Conservation (phyloP, 2,329 filamentous ascomycete species). For the Trichoderma gracile region DNA sequence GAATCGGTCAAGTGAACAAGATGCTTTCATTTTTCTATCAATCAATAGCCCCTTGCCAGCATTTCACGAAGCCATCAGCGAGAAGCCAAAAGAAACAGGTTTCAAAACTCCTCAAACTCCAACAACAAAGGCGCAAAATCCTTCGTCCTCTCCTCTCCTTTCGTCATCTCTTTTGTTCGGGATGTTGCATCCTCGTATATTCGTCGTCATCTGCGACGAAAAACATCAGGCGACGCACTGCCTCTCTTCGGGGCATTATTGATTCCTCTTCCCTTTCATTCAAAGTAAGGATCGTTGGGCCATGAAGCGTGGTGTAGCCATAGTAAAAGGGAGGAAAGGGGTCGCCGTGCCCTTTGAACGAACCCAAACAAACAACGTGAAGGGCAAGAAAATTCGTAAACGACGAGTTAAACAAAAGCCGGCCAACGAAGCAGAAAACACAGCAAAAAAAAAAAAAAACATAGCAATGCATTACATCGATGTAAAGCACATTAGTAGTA, state of each 20-base stretch:
- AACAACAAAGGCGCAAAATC: constrained; percentile 14
- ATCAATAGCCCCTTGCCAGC: constrained; percentile 8
- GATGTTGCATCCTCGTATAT: neutral
- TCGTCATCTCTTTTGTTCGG: no score
- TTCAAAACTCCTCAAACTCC: constrained; percentile 10
- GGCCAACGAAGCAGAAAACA: neutral
- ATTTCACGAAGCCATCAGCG: no score
- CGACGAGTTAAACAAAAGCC: neutral
- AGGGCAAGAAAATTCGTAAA: neutral
- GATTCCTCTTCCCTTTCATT: no score
- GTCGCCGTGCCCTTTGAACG: neutral
- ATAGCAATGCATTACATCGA: constrained; percentile 5
- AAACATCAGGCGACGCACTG: neutral
- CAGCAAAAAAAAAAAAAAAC: neutral
- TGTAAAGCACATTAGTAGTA: neutral
- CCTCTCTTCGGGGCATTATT: no score
- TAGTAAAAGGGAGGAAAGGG: neutral
- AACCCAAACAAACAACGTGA: neutral
- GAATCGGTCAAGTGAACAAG: neutral
- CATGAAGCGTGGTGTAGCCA: no score
- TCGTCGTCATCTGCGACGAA: neutral
- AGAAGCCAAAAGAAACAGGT: neutral
- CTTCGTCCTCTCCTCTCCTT: neutral
- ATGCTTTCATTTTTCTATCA: constrained; percentile 21
- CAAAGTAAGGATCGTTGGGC: no score